phyloP scores from a whole-genome alignment of 139 green algal genomes.

The Coelastrella sp. region DNA sequence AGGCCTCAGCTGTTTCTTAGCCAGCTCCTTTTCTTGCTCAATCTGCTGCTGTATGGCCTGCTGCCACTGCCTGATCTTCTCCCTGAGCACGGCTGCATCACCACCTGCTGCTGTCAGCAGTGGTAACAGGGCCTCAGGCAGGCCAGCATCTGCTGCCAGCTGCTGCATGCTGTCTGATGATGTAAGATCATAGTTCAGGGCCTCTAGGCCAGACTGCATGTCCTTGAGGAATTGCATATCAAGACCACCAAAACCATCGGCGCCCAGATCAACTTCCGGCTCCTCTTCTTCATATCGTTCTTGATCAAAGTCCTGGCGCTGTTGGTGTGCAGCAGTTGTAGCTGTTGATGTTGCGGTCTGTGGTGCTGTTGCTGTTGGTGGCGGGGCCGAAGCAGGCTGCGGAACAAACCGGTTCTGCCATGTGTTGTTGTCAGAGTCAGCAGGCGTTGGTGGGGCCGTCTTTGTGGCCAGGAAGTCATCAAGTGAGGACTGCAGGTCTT shows the following conservation, averaged over 20 bases:
- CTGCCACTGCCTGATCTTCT: slow-evolving; percentile 61
- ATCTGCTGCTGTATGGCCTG: slow-evolving; percentile 38
- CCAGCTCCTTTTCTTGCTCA: slow-evolving; percentile 51
- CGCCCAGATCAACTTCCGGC: too few species aligned
- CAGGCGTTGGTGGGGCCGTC: neutral
- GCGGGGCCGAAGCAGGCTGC: too few species aligned
- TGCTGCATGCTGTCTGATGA: slow-evolving; percentile 35
- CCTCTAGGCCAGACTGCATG: slow-evolving; percentile 56
- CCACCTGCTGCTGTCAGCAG: neutral
- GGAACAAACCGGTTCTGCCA: too few species aligned
- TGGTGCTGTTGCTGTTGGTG: neutral
- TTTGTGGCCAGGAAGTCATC: slow-evolving; percentile 38
- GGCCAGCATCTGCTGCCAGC: slow-evolving; percentile 13
- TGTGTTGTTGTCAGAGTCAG: neutral
- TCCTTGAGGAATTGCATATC: slow-evolving; percentile 42
- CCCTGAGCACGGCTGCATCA: neutral
- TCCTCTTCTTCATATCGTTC: neutral
- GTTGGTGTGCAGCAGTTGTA: neutral
- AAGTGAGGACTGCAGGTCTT: slow-evolving; percentile 30
- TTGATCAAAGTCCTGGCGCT: too few species aligned
- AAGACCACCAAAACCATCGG: slow-evolving; percentile 45
- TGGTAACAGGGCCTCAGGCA: slow-evolving; percentile 36
- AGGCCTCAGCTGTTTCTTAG: slow-evolving; percentile 42
- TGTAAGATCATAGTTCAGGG: slow-evolving; percentile 46
- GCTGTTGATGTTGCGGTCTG: neutral